phyloP scores from a whole-genome alignment of 2,329 filamentous ascomycete species.

The Rhinocladiella similis region DNA sequence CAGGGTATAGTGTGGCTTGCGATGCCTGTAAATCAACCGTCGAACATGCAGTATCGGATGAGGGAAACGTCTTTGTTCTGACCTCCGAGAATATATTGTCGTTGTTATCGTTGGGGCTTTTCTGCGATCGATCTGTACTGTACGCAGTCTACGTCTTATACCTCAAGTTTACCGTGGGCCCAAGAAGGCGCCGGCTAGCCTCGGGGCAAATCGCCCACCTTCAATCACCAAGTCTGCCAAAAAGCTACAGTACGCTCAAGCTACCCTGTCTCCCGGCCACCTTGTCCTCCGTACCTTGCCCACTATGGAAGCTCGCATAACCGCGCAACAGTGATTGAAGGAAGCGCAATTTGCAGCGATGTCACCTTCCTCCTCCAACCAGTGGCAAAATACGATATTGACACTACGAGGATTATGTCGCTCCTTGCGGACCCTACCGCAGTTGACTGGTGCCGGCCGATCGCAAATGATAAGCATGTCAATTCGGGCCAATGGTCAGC shows the following conservation, averaged over 20 bases:
- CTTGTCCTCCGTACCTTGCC: background rate
- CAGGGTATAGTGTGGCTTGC: no score
- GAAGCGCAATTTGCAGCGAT: background rate
- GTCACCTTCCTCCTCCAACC: constrained; percentile 1
- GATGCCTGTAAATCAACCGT: no score
- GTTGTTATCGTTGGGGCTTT: no score
- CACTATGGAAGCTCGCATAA: background rate
- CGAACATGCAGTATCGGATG: no score
- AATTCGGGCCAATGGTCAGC: background rate
- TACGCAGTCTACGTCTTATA: no score
- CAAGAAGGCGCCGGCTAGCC: no score
- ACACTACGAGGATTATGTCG: background rate
- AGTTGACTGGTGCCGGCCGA: background rate
- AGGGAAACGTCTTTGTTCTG: no score
- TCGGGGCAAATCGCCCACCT: no score
- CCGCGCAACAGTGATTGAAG: background rate
- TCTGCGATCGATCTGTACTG: no score
- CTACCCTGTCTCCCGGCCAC: background rate
- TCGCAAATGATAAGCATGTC: background rate
- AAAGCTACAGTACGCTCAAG: background rate
- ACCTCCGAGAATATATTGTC: no score
- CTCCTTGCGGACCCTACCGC: background rate
- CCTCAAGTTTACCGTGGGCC: no score
- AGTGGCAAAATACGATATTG: background rate
- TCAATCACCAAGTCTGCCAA: background rate